Evolutionary conservation across 768 basidiomycete genomes (phyloP), one percentile per base, ranked within the genome.

Genomic region (Chlorophyllum brunneum): DNA sequence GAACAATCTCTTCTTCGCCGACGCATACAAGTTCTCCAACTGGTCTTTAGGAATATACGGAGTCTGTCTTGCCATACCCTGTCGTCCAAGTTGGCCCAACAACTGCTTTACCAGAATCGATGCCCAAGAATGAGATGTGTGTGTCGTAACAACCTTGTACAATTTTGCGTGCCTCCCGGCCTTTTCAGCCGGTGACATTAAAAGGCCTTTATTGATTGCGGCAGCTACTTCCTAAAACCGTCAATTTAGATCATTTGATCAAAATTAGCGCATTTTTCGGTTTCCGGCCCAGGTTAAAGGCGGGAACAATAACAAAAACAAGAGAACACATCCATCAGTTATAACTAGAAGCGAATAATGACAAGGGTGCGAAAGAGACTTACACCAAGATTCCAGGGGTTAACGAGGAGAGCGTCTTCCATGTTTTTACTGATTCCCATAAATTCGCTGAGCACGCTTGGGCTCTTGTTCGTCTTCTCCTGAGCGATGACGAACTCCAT

Each of bases 401-500:
- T 98, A 52, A 97, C 88, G 56, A 91, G 82, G 16, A 97, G 72
- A 18, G 95, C 91, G 24, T 93, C 83, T 44, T 78, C 75, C 91
- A 98, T 94, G 56, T 91, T 85, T 61, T 89, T 85, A 48, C 91
- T 89, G 61, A 97, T 97, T 8, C 95, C 95, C 89, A 97, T 97
- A 64, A 98, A 98, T 71, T 99, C 95, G 63, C 90, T 93, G 49
- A 99, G 73, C 55, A 98, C 88, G 46, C 94, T 82, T 0, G 95
- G 94, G 30, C 82, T 85, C 69, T 82, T 83, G 64, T 87, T 86
- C 46, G 91, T 88, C 60, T 76, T 77, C 59, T 88, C 82, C 70
- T 99, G 95, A 29, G 94, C 93, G 56, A 98, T 88, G 24, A 95
- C 88, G 67, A 95, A 98, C 69, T 98, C 95, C 93, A 97, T 95